phyloP scores from a whole-genome alignment of 2,329 filamentous ascomycete genomes.

The Arachnopeziza araneosa region DNA sequence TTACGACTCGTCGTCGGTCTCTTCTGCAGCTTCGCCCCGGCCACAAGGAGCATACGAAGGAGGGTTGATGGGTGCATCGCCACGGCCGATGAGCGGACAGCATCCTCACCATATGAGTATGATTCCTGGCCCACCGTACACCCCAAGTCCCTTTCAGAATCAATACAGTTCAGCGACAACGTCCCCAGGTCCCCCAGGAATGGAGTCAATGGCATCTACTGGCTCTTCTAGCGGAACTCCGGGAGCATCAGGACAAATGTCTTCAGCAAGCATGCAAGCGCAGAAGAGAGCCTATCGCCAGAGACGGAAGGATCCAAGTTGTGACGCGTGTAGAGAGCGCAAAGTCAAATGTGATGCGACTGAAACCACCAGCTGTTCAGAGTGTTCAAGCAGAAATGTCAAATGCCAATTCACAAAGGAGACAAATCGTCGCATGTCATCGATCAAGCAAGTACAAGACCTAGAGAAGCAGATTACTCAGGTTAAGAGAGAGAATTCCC shows the following conservation, averaged over 20 bases:
- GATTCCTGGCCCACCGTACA: conserved; percentile 41
- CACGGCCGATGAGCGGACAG: conserved; percentile 43
- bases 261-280: conserved; percentile 52
- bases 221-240: conserved; percentile 53
- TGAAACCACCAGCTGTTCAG: conserved; percentile 91
- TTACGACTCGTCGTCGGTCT: conserved; percentile 60
- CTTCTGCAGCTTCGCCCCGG: conserved; percentile 55
- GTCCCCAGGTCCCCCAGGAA: conserved; percentile 38
- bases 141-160: conserved; percentile 26
- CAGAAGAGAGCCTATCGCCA: conserved; percentile 95
- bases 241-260: conserved; percentile 34
- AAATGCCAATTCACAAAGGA: conserved; percentile 99
- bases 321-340: conserved; percentile 88
- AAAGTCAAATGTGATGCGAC: conserved; percentile 92
- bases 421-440: conserved; percentile 97
- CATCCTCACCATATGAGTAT: conserved; percentile 50
- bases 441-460: conserved; percentile 98
- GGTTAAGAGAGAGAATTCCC: conserved; percentile 73
- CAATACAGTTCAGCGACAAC: conserved; percentile 23
- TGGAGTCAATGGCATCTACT: conserved; percentile 54
- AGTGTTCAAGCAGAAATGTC: conserved; percentile 93
- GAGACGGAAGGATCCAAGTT: conserved; percentile 90
- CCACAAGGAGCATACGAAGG: conserved; percentile 47
- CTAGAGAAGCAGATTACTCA: conserved; percentile 84
- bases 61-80: conserved; percentile 47